Percentiles rank a stretch among this genome's conserved stretches.
phyloP scores from a whole-genome alignment of 257 asterid genomes.

The Echites panduratus region DNA sequence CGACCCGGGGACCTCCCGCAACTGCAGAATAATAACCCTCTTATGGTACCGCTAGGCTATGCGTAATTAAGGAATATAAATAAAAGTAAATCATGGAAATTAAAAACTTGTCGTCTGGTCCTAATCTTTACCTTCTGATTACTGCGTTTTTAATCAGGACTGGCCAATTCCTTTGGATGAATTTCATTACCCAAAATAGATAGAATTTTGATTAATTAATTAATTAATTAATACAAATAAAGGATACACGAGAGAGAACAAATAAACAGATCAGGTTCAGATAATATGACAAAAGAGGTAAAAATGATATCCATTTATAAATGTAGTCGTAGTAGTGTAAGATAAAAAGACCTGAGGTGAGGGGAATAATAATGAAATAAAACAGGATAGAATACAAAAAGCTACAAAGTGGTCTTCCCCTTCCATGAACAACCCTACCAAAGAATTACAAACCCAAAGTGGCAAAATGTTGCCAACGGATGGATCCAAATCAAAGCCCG shows the following conservation, averaged over 20 bases:
- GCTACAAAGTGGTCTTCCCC: constrained; percentile 10
- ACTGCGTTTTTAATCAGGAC: no score
- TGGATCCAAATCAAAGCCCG: constrained; percentile 14
- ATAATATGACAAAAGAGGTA: neutral
- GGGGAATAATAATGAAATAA: neutral
- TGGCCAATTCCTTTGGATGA: neutral
- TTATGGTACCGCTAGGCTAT: no score
- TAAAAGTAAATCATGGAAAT: no score
- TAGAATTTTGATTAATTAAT: no score
- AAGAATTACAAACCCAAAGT: constrained; percentile 35
- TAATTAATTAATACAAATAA: no score
- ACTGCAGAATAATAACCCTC: no score
- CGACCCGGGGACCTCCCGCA: no score
- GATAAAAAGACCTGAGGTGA: neutral
- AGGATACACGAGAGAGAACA: neutral
- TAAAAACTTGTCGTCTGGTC: no score
- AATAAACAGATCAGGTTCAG: neutral
- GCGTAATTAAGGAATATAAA: no score
- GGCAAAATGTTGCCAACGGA: constrained; percentile 19
- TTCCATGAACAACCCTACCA: constrained; percentile 11
- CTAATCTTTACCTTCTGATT: no score
- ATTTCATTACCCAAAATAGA: neutral
- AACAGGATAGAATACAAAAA: constrained; percentile 11
- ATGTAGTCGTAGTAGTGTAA: neutral
- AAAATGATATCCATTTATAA: neutral